Conservation (phyloP, 2,329 filamentous ascomycete species). For the Penicillium sp. region DNA sequence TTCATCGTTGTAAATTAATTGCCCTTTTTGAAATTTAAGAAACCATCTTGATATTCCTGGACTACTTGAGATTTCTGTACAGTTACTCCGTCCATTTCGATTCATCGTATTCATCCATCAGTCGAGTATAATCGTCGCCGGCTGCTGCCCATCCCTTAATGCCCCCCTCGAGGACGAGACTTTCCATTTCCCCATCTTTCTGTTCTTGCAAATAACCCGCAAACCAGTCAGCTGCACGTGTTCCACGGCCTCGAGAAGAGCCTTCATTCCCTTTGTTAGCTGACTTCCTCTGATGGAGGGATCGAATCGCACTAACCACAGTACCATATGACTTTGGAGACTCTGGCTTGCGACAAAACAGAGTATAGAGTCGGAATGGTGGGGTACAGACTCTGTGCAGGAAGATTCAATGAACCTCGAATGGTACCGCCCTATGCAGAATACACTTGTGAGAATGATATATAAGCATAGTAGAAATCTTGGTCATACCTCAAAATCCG, state of each 20-base stretch:
- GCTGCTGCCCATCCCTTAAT: conserved; percentile 57
- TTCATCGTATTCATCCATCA: conserved; percentile 48
- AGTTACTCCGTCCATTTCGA: conserved; percentile 8
- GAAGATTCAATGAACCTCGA: conserved; percentile 52
- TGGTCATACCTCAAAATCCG: conserved; percentile 45
- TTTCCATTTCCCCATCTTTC: conserved; percentile 46
- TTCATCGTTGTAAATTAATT: neutral
- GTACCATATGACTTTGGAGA: conserved; percentile 41
- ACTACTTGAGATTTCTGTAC: no score
- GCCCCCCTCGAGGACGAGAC: conserved; percentile 52
- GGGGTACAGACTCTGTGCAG: conserved; percentile 43
- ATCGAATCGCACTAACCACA: conserved; percentile 36
- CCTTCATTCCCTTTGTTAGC: conserved; percentile 36
- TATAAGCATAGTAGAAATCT: neutral
- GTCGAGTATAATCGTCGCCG: conserved; percentile 48
- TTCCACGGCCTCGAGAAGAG: conserved; percentile 57
- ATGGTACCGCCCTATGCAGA: conserved; percentile 58
- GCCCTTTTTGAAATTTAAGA: neutral
- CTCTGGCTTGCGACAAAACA: conserved; percentile 30
- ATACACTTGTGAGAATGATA: neutral
- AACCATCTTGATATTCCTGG: neutral
- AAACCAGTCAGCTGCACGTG: conserved; percentile 57
- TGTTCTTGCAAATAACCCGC: conserved; percentile 51
- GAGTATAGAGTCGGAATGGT: conserved; percentile 38
- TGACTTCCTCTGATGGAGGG: no score